Evolutionary conservation across 768 basidiomycete genomes (phyloP), one percentile per base, ranked within the genome.

Genomic region (Chalciporus chontae): DNA sequence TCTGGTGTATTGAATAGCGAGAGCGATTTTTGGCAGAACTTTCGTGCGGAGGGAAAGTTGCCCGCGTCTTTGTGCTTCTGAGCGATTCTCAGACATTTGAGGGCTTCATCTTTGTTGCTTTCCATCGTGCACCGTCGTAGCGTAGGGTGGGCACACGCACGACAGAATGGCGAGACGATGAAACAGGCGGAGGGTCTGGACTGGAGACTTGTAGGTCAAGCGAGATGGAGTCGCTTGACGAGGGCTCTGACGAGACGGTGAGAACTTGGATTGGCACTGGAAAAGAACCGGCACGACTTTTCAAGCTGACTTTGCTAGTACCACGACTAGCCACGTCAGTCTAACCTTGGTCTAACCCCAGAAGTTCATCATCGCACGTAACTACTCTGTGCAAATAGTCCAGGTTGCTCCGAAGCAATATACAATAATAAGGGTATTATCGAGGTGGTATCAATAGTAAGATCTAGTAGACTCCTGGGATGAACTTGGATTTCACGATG

Each of bases 71-170:
- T 76, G 66, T 94, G 84, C 60, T 80, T 80, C 62, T 83, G 81
- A 3, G 94, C 87, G 55, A 96, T 90, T 42, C 71, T 65, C 44
- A 95, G 77, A 64, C 90, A 91, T 59, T 87, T 83, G 50, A 86
- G 67, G 31, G 92, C 92, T 69, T 95, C 92, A 64, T 95, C 92
- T 58, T 82, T 90, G 76, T 95, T 95, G 69, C 85, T 84, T 68
- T 89, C 87, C 87, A 90, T 88, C 45, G 31, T 49, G 55, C 43
- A 50, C 50, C 8, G 43, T 36, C n/a, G 34, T 36, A 47, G 18
- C n/a, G 34, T 36, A 47, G 18, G 45, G 17, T 31, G 41, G n/a
- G 3, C 10, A 29, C 36, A 31, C 45, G 23, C 43, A 47, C 57
- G 40, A 10, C 27, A 29, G 8, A 4, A 51, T 45, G 45, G 26